phyloP scores from a whole-genome alignment of 2,329 filamentous ascomycete genomes.

The Clonostachys rhizophaga region DNA sequence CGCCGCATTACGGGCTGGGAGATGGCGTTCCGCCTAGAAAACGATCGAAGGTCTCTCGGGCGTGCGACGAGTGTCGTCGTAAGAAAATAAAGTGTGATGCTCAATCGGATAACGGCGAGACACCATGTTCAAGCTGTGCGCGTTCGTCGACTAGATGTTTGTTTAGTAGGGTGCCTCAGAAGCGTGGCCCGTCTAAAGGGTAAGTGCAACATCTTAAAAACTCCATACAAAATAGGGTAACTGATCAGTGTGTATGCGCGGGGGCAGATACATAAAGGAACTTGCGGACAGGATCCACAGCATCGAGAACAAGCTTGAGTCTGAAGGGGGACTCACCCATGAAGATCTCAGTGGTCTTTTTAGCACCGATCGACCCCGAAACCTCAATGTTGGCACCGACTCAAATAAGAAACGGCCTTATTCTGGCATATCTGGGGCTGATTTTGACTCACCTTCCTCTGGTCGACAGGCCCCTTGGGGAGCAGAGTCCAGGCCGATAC shows the following conservation, averaged over 20 bases:
- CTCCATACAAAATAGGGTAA: constrained; percentile 3
- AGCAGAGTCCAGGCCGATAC: constrained; percentile 39
- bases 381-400: constrained; percentile 20
- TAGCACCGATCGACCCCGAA: constrained; percentile 19
- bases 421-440: constrained; percentile 38
- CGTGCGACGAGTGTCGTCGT: constrained; percentile 82
- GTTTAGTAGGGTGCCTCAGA: constrained; percentile 85
- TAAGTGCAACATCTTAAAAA: constrained; percentile 25
- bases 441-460: constrained; percentile 31
- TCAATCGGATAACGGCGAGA: constrained; percentile 65
- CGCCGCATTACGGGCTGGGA: constrained; percentile 33
- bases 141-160: constrained; percentile 73
- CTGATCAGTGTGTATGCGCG: constrained; percentile 1
- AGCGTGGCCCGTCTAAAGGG: constrained; percentile 86
- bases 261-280: constrained; percentile 80
- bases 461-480: constrained; percentile 40
- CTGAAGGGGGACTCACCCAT: constrained; percentile 35
- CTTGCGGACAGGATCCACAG: constrained; percentile 79
- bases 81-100: constrained; percentile 92
- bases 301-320: constrained; percentile 72
- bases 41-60: constrained; percentile 80
- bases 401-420: constrained; percentile 38
- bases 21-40: constrained; percentile 67
- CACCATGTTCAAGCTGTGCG: constrained; percentile 77
- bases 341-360: constrained; percentile 40